Evolutionary conservation across 768 basidiomycete genomes (phyloP), one percentile per base, ranked within the genome.

Genomic region (Gymnopilus junonius): DNA sequence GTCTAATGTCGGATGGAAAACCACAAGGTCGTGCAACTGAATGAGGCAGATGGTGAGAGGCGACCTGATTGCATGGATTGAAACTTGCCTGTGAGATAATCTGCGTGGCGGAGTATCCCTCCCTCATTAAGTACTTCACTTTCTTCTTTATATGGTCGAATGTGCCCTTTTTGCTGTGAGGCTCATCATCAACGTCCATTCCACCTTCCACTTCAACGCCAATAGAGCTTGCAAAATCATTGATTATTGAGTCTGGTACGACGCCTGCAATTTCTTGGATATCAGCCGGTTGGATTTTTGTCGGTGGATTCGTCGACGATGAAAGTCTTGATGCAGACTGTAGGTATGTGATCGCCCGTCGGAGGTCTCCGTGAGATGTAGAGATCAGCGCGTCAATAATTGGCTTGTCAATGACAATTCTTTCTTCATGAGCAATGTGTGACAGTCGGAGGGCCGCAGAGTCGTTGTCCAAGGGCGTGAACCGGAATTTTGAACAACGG

Each of bases 401-500:
- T 14, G 83, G 76, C 4, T 80, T 71, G 37, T 81, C 72, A 54
- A 92, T 76, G 29, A 80, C 61, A 50, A 99, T 83, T 34, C 84
- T 77, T 76, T 99, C 97, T 31, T 85, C 81, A 32, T 82, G 71
- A 0, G 95, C 94, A 57, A 99, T 97, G 70, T 93, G 83, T 45
- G 85, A 79, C 8, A 99, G 83, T 55, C 97, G 87, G 14, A 83
- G 74, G 40, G 87, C 83, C 4, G 95, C 90, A 8, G 95, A 95
- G 14, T 80, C 74, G 15, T 88, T 77, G 73, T 96, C 95, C 25
- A 99, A 84, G 2, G 97, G 94, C 11, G 93, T 94, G 79, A 99
- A 99, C 40, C 97, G 91, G 78, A 99, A 99, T 79, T 99, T 99
- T 50, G 95, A 97, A 77, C 97, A 99, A 57, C 97, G 90, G n/a